Evolutionary conservation across 1,139 yeast genomes (phyloP).

Genomic region (Yamadazyma mexicana): DNA sequence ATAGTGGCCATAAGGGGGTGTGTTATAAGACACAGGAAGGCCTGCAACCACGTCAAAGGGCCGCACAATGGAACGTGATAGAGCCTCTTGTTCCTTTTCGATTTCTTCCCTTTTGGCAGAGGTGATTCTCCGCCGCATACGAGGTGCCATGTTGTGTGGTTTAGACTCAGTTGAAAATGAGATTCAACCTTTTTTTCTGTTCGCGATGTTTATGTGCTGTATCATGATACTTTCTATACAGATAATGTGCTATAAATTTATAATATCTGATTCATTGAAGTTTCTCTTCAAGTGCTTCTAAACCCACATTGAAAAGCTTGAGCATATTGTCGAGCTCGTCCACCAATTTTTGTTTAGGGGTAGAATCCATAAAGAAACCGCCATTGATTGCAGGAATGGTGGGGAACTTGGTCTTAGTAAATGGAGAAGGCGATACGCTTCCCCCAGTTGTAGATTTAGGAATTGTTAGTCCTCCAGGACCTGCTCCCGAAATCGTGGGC

Average conservation of each 20-base stretch:
- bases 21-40: conserved; percentile 66
- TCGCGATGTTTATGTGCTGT: neutral
- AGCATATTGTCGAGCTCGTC: conserved; percentile 43
- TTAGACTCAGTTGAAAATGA: neutral
- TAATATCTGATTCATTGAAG: conserved; percentile 1
- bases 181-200: neutral
- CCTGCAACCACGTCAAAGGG: conserved; percentile 70
- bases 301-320: conserved; percentile 38
- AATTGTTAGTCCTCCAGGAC: conserved; percentile 15
- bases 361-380: conserved; percentile 40
- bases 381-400: conserved; percentile 36
- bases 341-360: conserved; percentile 36
- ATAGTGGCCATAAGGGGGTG: conserved; percentile 57
- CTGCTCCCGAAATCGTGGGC: conserved; percentile 11
- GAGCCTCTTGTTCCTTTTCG: conserved; percentile 46
- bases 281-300: conserved; percentile 40
- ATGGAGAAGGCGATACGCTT: conserved; percentile 9
- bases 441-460: conserved; percentile 15
- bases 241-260: neutral
- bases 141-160: conserved; percentile 34
- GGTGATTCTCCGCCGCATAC: conserved; percentile 48
- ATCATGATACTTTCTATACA: no score
- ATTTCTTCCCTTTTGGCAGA: conserved; percentile 48
- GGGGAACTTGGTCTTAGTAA: conserved; percentile 29
- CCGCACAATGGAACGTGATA: conserved; percentile 46